Evolutionary conservation across 805 yeast species (phyloP), one percentile per base, ranked within the genome.

Genomic region (Saccharomyces mikatae): DNA sequence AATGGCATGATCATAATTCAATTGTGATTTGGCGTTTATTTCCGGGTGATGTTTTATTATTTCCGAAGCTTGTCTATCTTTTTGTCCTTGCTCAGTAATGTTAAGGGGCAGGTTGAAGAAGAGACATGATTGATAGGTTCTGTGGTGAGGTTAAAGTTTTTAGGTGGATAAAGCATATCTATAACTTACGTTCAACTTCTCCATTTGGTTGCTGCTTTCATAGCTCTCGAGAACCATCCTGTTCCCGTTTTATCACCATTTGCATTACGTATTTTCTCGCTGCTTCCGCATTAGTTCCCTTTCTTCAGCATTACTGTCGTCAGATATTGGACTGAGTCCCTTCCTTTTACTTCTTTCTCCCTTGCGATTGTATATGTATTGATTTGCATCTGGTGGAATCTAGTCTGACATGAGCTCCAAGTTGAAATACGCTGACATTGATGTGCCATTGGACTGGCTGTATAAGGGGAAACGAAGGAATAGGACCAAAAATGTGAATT

Each of bases 371-470:
- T 30, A 9, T 41, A 14, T 49, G 51, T 48, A 48, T 27, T 30
- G 46, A 21, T 31, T 32, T 32, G 41, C 21, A 21, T 17, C 41
- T 26, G 11, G 22, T 36, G 11, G 22, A 36, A 36, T 21, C 44
- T 36, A 36, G 44, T 36, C 11, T 17, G 24, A 36, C 22, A 36
- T 36, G 44, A 36, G 44, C 51, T 31, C 47, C 26, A 29, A 30
- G 24, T 36, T 36, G 17, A 36, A 36, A 6, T 36, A 36, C 11
- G 41, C 54, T 5, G 69, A 62, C 30, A 60, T 66, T 14, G 71
- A 84, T 62, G 85, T 87, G 47, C 92, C 87, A 60, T 90, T 87
- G 11, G 95, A 87, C 64, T 87, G 96, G 96, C 73, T 87, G 28
- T 87, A 87, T 65, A 75, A 89, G 62, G 91, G 91, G n/a, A 84